Evolutionary conservation across 805 yeast species (phyloP), one percentile per base, ranked within the genome.

Genomic region (Komagataella mondaviorum): DNA sequence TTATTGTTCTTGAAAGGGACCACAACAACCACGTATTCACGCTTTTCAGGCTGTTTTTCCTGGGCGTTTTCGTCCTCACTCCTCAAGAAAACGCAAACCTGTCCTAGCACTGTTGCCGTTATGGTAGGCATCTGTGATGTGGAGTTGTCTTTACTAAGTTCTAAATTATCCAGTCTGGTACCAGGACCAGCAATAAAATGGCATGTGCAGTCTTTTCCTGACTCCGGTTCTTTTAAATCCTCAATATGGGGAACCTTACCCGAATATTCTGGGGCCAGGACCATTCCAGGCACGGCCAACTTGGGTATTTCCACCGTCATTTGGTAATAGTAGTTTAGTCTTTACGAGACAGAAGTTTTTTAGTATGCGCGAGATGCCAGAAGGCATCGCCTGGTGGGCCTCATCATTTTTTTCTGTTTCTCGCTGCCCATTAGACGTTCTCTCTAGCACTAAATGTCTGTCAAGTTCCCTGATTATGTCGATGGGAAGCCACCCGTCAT

Each of bases 251-350:
- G 45, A 4, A 30, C 14, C 39, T 30, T 30, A 14, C 39, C 39
- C 39, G 39, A 30, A 59, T 68, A 72, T 12, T 69, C 64, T 1
- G 88, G 86, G n/a, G 78, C 71, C 23, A 85, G 67, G 44, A 77
- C 70, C 57, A 84, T 89, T 1, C 93, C 91, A 2, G 93, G 93
- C 16, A 78, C 71, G 2, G 72, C 82, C 24, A 61, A 63, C 23
- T 68, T 66, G 16, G 79, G 77, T 43, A 71, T 60, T 12, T 60
- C 43, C 36, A 52, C 55, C 12, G 39, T 30, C 39, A 30, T 30
- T 30, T 30, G 39, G 39, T 30, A 14, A 30, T 30, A 14, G 39
- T 7, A 14, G 39, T 20, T 20, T 20, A 30, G 10, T 10, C 39
- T 10, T 30, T 30, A 8, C 14, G 12, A 8, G 5, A 7, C 14